These are phyloP conservation scores for Salix caprea DNA, from an alignment of 345 rosid genomes.

Conservation along the genomic window DNA sequence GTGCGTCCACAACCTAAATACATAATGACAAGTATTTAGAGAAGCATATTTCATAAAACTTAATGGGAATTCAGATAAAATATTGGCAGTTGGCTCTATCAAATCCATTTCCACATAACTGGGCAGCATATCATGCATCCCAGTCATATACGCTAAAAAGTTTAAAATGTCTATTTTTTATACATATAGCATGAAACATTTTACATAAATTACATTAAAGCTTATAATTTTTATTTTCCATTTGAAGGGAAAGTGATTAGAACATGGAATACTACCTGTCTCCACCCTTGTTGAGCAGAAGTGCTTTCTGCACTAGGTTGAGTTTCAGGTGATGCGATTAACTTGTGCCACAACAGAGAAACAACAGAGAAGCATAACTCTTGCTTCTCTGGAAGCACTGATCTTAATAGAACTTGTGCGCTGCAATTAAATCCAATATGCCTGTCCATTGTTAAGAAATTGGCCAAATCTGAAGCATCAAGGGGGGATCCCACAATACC, in stretches of 20 bases:
- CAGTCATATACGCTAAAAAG: neutral
- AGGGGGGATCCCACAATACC: slow-evolving; percentile 54
- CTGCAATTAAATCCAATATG: slow-evolving; percentile 82
- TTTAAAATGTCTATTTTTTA: neutral
- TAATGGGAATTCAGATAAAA: neutral
- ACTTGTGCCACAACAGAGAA: slow-evolving; percentile 86
- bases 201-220: neutral
- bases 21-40: slow-evolving; percentile 13
- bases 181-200: neutral
- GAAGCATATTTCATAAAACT: neutral
- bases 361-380: slow-evolving; percentile 94
- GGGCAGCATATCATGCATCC: neutral
- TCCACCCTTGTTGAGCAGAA: slow-evolving; percentile 99
- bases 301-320: slow-evolving; percentile 90
- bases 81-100: neutral
- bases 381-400: slow-evolving; percentile 83
- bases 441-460: slow-evolving; percentile 87
- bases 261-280: slow-evolving; percentile 61
- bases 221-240: neutral
- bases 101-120: neutral
- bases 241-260: neutral
- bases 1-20: slow-evolving; percentile 81
- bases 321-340: slow-evolving; percentile 84
- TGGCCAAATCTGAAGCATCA: slow-evolving; percentile 96
- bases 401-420: slow-evolving; percentile 73